Conservation (phyloP, 176 grass and related monocot species). For the Tillandsia leiboldiana region DNA sequence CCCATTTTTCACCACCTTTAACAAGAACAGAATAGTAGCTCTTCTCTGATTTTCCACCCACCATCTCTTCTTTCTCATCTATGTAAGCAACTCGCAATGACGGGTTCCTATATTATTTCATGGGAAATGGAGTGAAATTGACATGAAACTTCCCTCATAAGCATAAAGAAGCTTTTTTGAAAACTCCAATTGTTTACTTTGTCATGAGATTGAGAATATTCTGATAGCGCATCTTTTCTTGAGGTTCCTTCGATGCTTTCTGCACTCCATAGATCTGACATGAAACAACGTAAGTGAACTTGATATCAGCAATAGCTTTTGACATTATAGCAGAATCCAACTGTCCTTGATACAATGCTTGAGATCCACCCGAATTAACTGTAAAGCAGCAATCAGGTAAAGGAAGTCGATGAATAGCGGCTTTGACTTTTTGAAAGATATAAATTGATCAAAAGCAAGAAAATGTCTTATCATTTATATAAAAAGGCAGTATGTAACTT, state of each 20-base stretch:
- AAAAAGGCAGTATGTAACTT: slow-evolving; percentile 15
- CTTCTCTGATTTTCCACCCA: slow-evolving; percentile 42
- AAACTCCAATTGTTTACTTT: slow-evolving; percentile 21
- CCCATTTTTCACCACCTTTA: slow-evolving; percentile 74
- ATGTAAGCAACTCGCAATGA: slow-evolving; percentile 89
- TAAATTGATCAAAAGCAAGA: neutral
- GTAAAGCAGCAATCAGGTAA: slow-evolving; percentile 17
- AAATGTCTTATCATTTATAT: slow-evolving; percentile 3
- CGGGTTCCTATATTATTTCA: slow-evolving; percentile 34
- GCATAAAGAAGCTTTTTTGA: slow-evolving; percentile 2
- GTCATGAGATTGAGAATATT: slow-evolving; percentile 92
- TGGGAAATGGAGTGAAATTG: slow-evolving; percentile 13
- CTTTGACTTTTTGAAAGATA: neutral
- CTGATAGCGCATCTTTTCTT: slow-evolving; percentile 47
- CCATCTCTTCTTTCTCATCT: slow-evolving; percentile 49
- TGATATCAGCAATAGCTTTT: slow-evolving; percentile 71
- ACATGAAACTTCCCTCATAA: slow-evolving; percentile 15
- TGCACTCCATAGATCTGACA: slow-evolving; percentile 90
- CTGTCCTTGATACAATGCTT: slow-evolving; percentile 27
- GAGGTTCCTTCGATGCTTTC: slow-evolving; percentile 44
- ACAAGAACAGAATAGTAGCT: slow-evolving; percentile 98
- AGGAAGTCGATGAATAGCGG: neutral
- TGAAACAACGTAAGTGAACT: slow-evolving; percentile 95
- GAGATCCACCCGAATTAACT: slow-evolving; percentile 26
- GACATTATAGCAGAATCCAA: neutral